Base-by-base conservation (phyloP, 2,329 filamentous ascomycete genomes). In the Leptodontidium sp. region DNA sequence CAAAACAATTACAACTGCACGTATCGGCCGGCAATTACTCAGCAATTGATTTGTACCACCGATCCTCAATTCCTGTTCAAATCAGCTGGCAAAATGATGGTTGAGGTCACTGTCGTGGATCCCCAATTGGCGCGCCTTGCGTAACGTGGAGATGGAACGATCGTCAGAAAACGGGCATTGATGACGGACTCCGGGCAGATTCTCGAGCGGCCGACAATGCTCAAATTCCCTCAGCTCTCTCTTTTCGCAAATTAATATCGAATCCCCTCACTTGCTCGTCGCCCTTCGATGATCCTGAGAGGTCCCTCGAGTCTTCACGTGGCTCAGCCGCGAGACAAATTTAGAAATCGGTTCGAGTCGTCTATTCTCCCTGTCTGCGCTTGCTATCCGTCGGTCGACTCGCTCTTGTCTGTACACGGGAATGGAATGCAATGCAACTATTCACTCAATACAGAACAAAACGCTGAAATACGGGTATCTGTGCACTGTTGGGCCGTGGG, bases 281-380 rank as follows among this genome's bases (percentile, higher is more conserved):
- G 57, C 11, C 17, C 57, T 59, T 17, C 32, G 47, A 61, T 38
- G 43, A 32, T 68, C n/a, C 11, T 12, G 38, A 40, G 47, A 17
- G n/a, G 9, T 9, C 61, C 35, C 49, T 65, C 38, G 57, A 61
- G 24, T 21, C 47, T 74, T 71, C 73, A 74, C 73, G 74, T 74
- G 74, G 73, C 68, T 70, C 73, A 71, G 74, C 72, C 70, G 73
- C 69, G 71, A 63, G 45, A 71, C 65, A 70, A 66, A 75, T 64
- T 68, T 70, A 74, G 70, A 65, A 72, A 65, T 59, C 52, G 57
- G 32, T 38, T 67, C 68, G 61, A 70, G 29, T 71, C 66, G 64
- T 65, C 69, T 66, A 53, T 55, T 21, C 15, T 49, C 45, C 50
- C 61, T 68, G 55, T 29, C 61, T 68, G 55, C 64, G 50, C 59